Evolutionary conservation across 441 rosid genomes (phyloP), one percentile per base, ranked within the genome.

Genomic region (Adansonia rubrostipa): DNA sequence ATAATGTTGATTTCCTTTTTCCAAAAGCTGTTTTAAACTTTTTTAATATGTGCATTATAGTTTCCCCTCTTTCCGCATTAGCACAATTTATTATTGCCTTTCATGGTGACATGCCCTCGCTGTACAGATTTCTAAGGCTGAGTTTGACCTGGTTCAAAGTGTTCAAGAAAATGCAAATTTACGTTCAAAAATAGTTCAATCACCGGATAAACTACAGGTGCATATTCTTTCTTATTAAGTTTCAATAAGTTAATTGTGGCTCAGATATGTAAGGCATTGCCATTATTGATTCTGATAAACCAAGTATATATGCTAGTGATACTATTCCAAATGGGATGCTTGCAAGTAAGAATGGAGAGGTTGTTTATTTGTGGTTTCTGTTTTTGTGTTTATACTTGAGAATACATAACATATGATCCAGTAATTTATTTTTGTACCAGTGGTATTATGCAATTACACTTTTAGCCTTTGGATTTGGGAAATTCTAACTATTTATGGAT

Each of bases 141-240:
- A 94, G 84, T 91, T 89, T 80, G 92, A 87, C 61, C 89, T 96
- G 60, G 93, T 92, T 51, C 93, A 92, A 84, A 88, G 91, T 77
- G 96, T 87, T 48, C 97, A 91, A 86, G 96, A 92, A 77, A 96
- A 94, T 84, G 96, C 93, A 69, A 88, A 86, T 75, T 86, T 92
- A 36, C 90, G 94, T 13, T 88, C 97, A 56, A 89, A 85, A 86
- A 88, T 96, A 77, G 98, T 94, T 82, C 98, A 96, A 58, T 96
- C 99, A 22, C 98, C 99, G 17, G 97, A 92, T 78, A 96, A 96
- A 80, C 82, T 94, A 82, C 97, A 92, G 99, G 99, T 94, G 58
- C 19, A 40, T 60, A 74, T 77, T 36, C 33, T 36, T 0, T 77
- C 42, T 33, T 19, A 11, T 65, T 65, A 14, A 44, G 76, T 62